These are phyloP conservation scores for Phaeolepiota aurea DNA, from an alignment of 768 basidiomycete species.

Conservation along the genomic window DNA sequence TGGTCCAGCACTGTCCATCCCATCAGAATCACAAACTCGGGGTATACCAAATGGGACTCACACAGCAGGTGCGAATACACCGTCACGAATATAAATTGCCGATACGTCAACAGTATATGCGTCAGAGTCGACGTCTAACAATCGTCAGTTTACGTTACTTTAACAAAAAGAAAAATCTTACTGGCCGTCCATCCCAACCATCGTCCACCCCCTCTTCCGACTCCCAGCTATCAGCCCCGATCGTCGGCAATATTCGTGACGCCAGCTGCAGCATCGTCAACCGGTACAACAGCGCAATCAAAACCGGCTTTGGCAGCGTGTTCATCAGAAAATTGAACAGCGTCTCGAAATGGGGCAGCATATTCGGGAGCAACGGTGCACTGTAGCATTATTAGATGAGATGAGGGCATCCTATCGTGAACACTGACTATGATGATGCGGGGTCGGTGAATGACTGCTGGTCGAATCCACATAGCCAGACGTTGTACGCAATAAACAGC, in stretches of 20 bases:
- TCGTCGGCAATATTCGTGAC: conserved; percentile 76
- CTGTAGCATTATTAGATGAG: conserved; percentile 23
- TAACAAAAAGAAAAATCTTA: conserved; percentile 18
- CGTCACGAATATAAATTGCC: conserved; percentile 77
- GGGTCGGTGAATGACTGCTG: conserved; percentile 65
- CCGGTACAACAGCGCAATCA: conserved; percentile 73
- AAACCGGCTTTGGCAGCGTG: conserved; percentile 78
- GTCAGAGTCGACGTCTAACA: conserved; percentile 69
- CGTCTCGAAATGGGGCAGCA: conserved; percentile 74
- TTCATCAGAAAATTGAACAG: conserved; percentile 76
- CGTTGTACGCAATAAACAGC: conserved; percentile 82
- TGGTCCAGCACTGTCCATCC: conserved; percentile 64
- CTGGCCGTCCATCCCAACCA: conserved; percentile 70
- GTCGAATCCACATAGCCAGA: conserved; percentile 85
- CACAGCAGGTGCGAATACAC: conserved; percentile 83
- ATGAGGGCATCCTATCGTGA: neutral
- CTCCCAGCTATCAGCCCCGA: conserved; percentile 77
- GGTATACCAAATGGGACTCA: conserved; percentile 28
- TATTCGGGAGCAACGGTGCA: conserved; percentile 68
- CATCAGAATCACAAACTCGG: conserved; percentile 1
- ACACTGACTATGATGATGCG: conserved; percentile 67
- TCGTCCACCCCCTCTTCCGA: conserved; percentile 52
- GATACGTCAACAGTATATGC: conserved; percentile 68
- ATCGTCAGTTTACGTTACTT: too few species aligned
- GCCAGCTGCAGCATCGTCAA: conserved; percentile 76